Base-by-base conservation (phyloP, 805 yeast genomes). In the Myxozyma udenii region DNA sequence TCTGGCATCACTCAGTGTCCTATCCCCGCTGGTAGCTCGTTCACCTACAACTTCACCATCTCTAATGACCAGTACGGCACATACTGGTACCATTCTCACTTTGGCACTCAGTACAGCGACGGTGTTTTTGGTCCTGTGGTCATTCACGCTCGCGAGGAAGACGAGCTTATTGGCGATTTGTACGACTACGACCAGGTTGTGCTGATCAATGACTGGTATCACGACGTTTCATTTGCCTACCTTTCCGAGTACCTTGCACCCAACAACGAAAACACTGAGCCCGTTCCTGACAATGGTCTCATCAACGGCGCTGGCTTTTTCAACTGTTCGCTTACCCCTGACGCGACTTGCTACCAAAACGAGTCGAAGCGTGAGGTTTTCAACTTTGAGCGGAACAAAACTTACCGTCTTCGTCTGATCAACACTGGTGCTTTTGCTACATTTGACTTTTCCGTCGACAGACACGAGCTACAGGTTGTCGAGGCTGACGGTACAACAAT, bases 1-100 rank as follows among this genome's bases (percentile, higher is more conserved):
- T 84, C 84, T 62, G 74, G 80, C 79, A 74, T 90, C 42, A 80
- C 86, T 28, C 96, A 90, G 71, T 91, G 97, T 76, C 95, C 95
- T 22, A 83, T 87, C 61, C 82, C 85, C 12, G 85, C 93, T 3
- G 85, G 85, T 46, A 78, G 79, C 54, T 77, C 87, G 12, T 75
- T 80, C 71, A 70, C 81, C 55, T 91, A 91, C 74, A 87, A 90
- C 74, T 91, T 91, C 70, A 84, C 95, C 5, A 41, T 47, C 24
- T 9, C 33, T 19, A 79, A 78, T 40, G 46, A 37, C 35, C 96
- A 91, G 71, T 81, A 76, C 53, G 98, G 98, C 65, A 78, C 95
- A 18, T 91, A 75, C 76, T 91, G 98, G 98, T 91, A 91, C 76
- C 98, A 91, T 70, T 87, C 97, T 30, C 98, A 91, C 71, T 81